Conservation (phyloP, 2,329 filamentous ascomycete species). For the Fusarium longipes region DNA sequence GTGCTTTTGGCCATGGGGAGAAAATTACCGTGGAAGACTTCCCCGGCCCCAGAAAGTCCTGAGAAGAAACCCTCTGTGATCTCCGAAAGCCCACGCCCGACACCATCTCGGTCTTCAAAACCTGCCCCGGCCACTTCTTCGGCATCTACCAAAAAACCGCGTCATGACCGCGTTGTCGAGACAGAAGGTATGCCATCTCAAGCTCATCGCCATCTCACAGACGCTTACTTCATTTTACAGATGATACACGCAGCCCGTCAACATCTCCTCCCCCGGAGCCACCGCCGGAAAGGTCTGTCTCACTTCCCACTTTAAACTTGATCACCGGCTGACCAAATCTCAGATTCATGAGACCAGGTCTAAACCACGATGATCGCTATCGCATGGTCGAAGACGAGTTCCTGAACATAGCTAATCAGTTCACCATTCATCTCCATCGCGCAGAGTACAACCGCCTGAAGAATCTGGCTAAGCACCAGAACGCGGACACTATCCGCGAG, state of each 20-base stretch:
- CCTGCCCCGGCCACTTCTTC: conserved; percentile 10
- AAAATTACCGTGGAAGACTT: conserved; percentile 63
- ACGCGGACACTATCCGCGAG: conserved; percentile 62
- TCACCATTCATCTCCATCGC: conserved; percentile 81
- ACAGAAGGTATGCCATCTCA: conserved; percentile 40
- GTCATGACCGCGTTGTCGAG: conserved; percentile 36
- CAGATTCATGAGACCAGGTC: conserved; percentile 73
- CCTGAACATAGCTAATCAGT: conserved; percentile 71
- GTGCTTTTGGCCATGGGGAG: conserved; percentile 57
- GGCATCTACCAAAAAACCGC: conserved; percentile 27
- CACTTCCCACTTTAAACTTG: not conserved
- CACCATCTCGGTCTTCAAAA: conserved; percentile 9
- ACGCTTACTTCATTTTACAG: conserved; percentile 14
- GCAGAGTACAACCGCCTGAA: conserved; percentile 80
- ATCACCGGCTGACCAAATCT: not conserved
- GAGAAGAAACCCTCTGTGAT: conserved; percentile 19
- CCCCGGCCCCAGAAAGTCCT: conserved; percentile 23
- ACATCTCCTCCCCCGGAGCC: conserved; percentile 65
- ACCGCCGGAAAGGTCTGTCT: conserved; percentile 57
- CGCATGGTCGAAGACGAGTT: conserved; percentile 90
- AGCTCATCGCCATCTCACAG: not conserved
- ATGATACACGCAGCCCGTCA: conserved; percentile 55
- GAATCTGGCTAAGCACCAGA: conserved; percentile 63
- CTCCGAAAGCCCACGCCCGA: conserved; percentile 11
- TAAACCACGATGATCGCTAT: conserved; percentile 76